Evolutionary conservation across 805 yeast species (phyloP).

Genomic region (Candida lessepsii): DNA sequence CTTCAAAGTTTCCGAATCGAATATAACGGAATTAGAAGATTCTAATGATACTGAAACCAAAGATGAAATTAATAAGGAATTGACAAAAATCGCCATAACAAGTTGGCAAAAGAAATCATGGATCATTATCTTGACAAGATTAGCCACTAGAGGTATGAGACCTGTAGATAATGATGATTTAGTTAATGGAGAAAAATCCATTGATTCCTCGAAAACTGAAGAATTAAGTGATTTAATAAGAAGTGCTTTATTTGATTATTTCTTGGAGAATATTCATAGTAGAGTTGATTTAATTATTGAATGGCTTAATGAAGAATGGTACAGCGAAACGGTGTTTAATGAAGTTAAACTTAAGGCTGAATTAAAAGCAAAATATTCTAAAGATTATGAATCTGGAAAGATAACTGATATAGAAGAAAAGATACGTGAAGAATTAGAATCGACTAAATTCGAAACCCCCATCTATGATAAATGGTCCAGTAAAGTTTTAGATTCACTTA

Average conservation of each 20-base stretch:
- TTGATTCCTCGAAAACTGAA: constrained; percentile 26
- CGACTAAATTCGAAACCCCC: constrained; percentile 34
- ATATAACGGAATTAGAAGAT: constrained; percentile 19
- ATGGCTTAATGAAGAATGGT: constrained; percentile 97
- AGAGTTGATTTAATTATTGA: constrained; percentile 76
- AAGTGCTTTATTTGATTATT: constrained; percentile 67
- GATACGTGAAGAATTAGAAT: constrained; percentile 19
- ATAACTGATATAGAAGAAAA: constrained; percentile 21
- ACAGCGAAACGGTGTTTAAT: constrained; percentile 49
- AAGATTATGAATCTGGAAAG: constrained; percentile 19
- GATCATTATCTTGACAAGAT: constrained; percentile 69
- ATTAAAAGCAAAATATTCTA: constrained; percentile 19
- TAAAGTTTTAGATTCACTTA: constrained; percentile 69
- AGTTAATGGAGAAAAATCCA: constrained; percentile 13
- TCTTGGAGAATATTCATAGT: constrained; percentile 67
- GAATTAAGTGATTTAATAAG: constrained; percentile 63
- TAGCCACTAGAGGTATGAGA: constrained; percentile 78
- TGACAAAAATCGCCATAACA: constrained; percentile 56
- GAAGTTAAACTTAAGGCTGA: constrained; percentile 27
- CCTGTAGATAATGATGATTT: constrained; percentile 20
- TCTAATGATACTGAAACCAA: constrained; percentile 13
- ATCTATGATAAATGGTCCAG: constrained; percentile 68
- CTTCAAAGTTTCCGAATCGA: constrained; percentile 45
- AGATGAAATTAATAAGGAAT: constrained; percentile 38
- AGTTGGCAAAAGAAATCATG: constrained; percentile 66